phyloP scores from a whole-genome alignment of 371 early-diverging fungal species.

The Mucor mucedo region DNA sequence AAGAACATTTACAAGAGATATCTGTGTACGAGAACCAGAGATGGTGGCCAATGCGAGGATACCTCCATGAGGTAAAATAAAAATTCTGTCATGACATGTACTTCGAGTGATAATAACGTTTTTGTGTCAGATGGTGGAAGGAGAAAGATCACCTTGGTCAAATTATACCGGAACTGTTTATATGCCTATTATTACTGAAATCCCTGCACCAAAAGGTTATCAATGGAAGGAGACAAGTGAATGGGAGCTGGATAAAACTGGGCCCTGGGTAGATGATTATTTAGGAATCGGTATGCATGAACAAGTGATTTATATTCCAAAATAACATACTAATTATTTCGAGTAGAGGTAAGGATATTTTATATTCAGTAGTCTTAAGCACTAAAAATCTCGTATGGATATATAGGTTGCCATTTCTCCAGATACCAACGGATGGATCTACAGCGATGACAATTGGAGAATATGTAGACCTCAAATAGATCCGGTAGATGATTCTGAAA shows the following conservation, averaged over 20 bases:
- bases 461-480: conserved; percentile 13
- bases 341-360: conserved; percentile 8
- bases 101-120: neutral
- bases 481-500: conserved; percentile 11
- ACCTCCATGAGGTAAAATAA: conserved; percentile 10
- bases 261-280: conserved; percentile 34
- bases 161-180: conserved; percentile 20
- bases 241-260: conserved; percentile 32
- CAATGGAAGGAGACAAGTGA: conserved; percentile 27
- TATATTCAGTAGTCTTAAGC: neutral
- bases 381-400: neutral
- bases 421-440: conserved; percentile 41
- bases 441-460: conserved; percentile 31
- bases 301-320: neutral
- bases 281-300: conserved; percentile 20
- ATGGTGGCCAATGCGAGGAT: conserved; percentile 30
- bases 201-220: conserved; percentile 29
- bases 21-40: conserved; percentile 37
- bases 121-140: conserved; percentile 18
- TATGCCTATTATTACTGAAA: conserved; percentile 24
- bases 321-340: neutral
- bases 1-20: conserved; percentile 21
- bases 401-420: conserved; percentile 19
- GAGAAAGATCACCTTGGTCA: conserved; percentile 29
- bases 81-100: neutral